phyloP scores from a whole-genome alignment of 345 rosid genomes.

The Arabidopsis thaliana region TAIR10.1 NC_003070.9:17734001-17734500 shows the following conservation, averaged over 20 bases:
- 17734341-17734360: conserved; percentile 76
- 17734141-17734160: conserved; percentile 23
- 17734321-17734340: conserved; percentile 87
- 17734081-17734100: conserved; percentile 12
- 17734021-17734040: conserved; percentile 17
- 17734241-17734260: conserved; percentile 99
- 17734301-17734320: conserved; percentile 97
- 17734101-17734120: conserved; percentile 9
- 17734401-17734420: conserved; percentile 78
- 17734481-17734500: conserved; percentile 20
- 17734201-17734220: conserved; percentile 93
- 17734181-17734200: conserved; percentile 86
- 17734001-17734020: conserved; percentile 20
- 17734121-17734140: conserved; percentile 16
- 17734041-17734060: conserved; percentile 29
- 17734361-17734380: conserved; percentile 95
- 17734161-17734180: conserved; percentile 31
- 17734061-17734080: background rate
- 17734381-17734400: conserved; percentile 78
- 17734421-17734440: background rate
- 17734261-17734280: conserved; percentile 99
- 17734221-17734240: conserved; percentile 98
- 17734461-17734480: conserved; percentile 18
- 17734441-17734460: background rate
- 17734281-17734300: conserved; percentile 94